Conservation (phyloP, 768 basidiomycete species). For the Dentipellis fragilis region DNA sequence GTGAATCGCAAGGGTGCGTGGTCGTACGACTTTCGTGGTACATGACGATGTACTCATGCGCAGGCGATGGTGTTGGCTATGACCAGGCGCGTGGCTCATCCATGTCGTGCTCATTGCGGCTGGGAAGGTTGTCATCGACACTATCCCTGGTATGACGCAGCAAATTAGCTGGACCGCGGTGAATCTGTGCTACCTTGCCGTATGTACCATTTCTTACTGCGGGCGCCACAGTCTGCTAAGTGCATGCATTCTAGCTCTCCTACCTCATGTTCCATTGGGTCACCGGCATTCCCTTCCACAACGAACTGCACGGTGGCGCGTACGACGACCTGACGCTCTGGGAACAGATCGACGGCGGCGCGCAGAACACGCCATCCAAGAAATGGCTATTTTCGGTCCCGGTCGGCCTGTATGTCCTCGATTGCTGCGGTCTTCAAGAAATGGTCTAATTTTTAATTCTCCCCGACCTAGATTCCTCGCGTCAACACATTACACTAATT, state of each 20-base stretch:
- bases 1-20: conserved; percentile 81
- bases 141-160: conserved; percentile 88
- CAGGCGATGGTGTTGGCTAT: background rate
- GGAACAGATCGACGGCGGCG: conserved; percentile 99
- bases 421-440: conserved; percentile 2
- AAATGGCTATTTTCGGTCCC: conserved; percentile 93
- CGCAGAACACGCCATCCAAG: conserved; percentile 96
- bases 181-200: conserved; percentile 83
- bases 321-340: conserved; percentile 97
- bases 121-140: conserved; percentile 90
- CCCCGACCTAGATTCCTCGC: conserved; percentile 65
- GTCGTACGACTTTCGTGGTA: background rate
- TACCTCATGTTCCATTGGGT: conserved; percentile 99
- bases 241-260: conserved; percentile 54
- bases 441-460: background rate
- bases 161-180: conserved; percentile 93
- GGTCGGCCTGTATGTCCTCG: conserved; percentile 62
- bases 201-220: conserved; percentile 29
- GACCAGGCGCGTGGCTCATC: conserved; percentile 93
- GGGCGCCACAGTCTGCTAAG: background rate
- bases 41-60: background rate
- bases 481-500: conserved; percentile 97
- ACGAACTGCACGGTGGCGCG: conserved; percentile 78
- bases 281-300: conserved; percentile 92
- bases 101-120: conserved; percentile 87